These are phyloP conservation scores for Puccinia hordei DNA, from an alignment of 1,284 basidiomycete species.

Conservation along the genomic window DNA sequence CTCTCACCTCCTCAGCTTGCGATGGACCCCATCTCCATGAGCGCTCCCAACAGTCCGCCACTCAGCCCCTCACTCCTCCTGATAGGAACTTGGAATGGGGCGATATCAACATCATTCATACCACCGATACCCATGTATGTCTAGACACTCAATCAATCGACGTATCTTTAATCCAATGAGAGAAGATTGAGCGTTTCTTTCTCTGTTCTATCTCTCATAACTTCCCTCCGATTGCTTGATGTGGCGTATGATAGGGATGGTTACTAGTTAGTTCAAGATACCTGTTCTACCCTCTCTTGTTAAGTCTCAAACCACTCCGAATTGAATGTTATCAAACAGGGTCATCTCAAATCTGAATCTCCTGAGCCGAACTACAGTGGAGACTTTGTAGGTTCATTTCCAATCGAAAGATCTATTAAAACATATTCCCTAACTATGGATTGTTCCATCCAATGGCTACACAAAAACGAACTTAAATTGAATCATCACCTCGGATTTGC, in stretches of 20 bases:
- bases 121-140: slow-evolving; percentile 73
- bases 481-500: not conserved
- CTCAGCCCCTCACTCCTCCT: slow-evolving; percentile 45
- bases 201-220: not conserved
- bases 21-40: slow-evolving; percentile 19
- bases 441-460: not conserved
- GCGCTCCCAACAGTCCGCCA: slow-evolving; percentile 32
- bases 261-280: slow-evolving; percentile 12
- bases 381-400: slow-evolving; percentile 38
- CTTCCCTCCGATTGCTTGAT: not conserved
- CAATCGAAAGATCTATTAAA: not conserved
- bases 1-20: slow-evolving; percentile 10
- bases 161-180: not conserved
- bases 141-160: not conserved
- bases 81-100: slow-evolving; percentile 69
- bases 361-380: slow-evolving; percentile 58
- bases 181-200: not conserved
- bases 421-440: too few species aligned
- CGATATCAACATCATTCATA: slow-evolving; percentile 76
- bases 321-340: slow-evolving; percentile 48
- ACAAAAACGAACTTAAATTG: not conserved
- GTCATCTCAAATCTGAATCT: slow-evolving; percentile 57
- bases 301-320: not conserved
- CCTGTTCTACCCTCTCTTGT: not conserved
- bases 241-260: slow-evolving; percentile 10